Evolutionary conservation across 257 asterid genomes (phyloP), one percentile per base, ranked within the genome.

Genomic region (Phtheirospermum japonicum): DNA sequence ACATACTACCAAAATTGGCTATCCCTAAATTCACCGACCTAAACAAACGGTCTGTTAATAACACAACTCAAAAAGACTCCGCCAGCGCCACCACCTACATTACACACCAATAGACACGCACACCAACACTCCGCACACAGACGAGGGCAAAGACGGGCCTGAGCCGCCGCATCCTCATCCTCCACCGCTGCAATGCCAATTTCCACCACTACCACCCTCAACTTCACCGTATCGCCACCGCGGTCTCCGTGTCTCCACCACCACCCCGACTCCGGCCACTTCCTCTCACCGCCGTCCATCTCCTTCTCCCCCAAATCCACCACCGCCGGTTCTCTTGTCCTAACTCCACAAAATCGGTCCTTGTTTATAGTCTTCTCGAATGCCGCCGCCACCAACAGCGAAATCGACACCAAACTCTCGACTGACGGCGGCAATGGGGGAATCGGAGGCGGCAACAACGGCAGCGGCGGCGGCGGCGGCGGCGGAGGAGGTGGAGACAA

Each of bases 401-500:
- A 63, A 31, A 68, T 66, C 69, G 50, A 71, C n/a, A 9, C 63
- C 66, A 63, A 61, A 42, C 62, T 76, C 12, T 26, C 73, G 6
- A 45, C 61, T 0, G 76, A 51, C 71, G 60, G 71, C 51, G 75
- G 83, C 16, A 66, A 55, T 14, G 74, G 50, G 4, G 76, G 76
- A 2, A 77, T 17, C 3, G 74, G 64, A 19, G 68, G 64, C 31
- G 6, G 61, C 6, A 34, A 63, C 1, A 78, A 83, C 23, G 71
- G 71, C 3, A 81, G 85, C 2, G 79, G 84, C 18, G 72, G 72
- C 3, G 81, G 84, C 4, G 79, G 82, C 8, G 83, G 79, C 0
- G 88, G 83, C 4, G 82, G 72, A 6, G 81, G 75, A 7, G 82
- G 56, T 16, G 61, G 70, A 0, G 56, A 28, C 19, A 65, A 58